Evolutionary conservation across 148 eudicot species (phyloP), one percentile per base, ranked within the genome.

Genomic region (Simmondsia chinensis): DNA sequence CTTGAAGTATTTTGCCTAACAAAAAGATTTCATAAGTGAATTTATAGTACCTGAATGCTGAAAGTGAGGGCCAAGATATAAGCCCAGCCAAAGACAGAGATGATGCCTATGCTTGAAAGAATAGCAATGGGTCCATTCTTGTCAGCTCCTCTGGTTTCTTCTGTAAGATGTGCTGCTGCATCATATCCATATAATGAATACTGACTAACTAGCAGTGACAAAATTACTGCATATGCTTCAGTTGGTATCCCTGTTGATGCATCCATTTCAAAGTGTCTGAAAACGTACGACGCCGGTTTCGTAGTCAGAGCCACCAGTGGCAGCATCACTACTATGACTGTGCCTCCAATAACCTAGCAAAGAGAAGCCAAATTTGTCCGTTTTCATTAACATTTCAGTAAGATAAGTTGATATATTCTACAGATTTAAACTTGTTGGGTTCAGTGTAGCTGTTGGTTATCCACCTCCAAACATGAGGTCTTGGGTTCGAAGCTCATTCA

Each of bases 151-250:
- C 59, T 72, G 11, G 87, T 79, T 48, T 79, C 87, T 53, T 79
- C 87, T 4, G 87, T 75, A 25, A 79, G 65, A 75, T 79, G 82
- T 8, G 82, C 87, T 6, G 87, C 87, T 2, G 79, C 65, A 33
- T 79, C 87, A 6, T 79, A 79, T 39, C 87, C 87, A 18, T 68
- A 79, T 2, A 79, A 43, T 11, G 79, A 75, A 59, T 79, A 79
- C 54, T 79, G 71, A 52, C 87, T 79, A 17, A 79, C 72, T 11
- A 79, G 76, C 1, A 75, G 63, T 20, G 87, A 52, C 28, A 79
- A 20, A 26, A 79, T 26, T 4, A 67, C 79, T 39, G 79, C 87
- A 22, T 79, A 79, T 12, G 54, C 60, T 45, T 39, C 17, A 52
- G 52, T 53, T 14, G 74, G 46, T 52, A 79, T 69, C 31, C 82